phyloP scores from a whole-genome alignment of 2,329 filamentous ascomycete species.

The Cryphonectria naterciae region DNA sequence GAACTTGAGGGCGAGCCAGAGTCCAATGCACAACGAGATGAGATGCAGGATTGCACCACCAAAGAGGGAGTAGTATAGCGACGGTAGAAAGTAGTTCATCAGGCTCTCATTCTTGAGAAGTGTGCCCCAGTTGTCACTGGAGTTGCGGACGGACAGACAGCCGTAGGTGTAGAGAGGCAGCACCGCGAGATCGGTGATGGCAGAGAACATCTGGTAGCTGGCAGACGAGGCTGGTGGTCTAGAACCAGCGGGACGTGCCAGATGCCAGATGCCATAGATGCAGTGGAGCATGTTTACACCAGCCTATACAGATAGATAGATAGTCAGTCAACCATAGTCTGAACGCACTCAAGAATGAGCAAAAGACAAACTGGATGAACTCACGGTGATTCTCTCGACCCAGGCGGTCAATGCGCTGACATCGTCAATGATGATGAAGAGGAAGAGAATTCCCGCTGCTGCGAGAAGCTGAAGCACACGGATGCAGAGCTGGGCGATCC shows the following conservation, averaged over 20 bases:
- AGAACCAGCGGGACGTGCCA: conserved; percentile 69
- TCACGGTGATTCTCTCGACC: conserved; percentile 77
- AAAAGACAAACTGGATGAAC: conserved; percentile 37
- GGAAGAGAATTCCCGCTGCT: conserved; percentile 71
- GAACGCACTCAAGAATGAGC: too few species aligned
- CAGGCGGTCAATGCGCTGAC: conserved; percentile 68
- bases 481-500: conserved; percentile 70
- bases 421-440: conserved; percentile 76
- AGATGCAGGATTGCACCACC: conserved; percentile 70
- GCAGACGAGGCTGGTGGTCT: conserved; percentile 80
- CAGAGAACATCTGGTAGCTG: conserved; percentile 86
- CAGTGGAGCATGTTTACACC: conserved; percentile 74
- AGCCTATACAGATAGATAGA: conserved; percentile 55
- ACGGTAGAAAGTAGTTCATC: conserved; percentile 63
- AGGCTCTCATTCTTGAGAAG: conserved; percentile 63
- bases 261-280: conserved; percentile 80
- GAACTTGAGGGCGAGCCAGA: conserved; percentile 80
- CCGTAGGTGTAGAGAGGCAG: conserved; percentile 62
- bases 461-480: conserved; percentile 69
- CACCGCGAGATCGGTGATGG: conserved; percentile 67
- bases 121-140: conserved; percentile 65
- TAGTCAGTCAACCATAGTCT: neutral
- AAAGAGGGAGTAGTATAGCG: conserved; percentile 71
- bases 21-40: conserved; percentile 69
- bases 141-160: conserved; percentile 49